Conservation (phyloP, 805 yeast species). For the Barnettozyma pratensis region DNA sequence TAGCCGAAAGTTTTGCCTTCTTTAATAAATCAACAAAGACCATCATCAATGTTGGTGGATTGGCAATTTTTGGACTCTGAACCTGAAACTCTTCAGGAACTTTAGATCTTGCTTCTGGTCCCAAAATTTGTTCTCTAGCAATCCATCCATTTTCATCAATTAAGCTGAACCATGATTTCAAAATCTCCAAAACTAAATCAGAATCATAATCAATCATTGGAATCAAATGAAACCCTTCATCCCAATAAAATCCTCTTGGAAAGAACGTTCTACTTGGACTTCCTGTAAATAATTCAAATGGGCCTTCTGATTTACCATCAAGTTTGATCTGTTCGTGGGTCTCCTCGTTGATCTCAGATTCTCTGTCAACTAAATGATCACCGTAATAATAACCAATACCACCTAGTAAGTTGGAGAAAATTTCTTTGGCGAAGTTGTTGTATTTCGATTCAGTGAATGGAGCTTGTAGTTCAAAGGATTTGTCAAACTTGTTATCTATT, state of each 20-base stretch:
- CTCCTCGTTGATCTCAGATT: conserved; percentile 62
- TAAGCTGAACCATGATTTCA: conserved; percentile 81
- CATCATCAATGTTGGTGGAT: conserved; percentile 91
- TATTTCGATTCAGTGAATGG: conserved; percentile 48
- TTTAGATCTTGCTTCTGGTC: conserved; percentile 81
- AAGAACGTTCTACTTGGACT: conserved; percentile 93
- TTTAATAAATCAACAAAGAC: conserved; percentile 56
- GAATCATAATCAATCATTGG: conserved; percentile 80
- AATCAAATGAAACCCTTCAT: conserved; percentile 91
- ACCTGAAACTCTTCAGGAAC: conserved; percentile 81
- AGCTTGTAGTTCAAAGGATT: conserved; percentile 42
- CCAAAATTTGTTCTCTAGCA: conserved; percentile 91
- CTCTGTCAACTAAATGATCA: conserved; percentile 73
- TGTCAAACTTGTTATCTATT: conserved; percentile 50
- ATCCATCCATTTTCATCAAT: conserved; percentile 95
- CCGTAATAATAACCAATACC: conserved; percentile 90
- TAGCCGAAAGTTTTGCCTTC: conserved; percentile 29
- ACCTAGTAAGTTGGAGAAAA: conserved; percentile 79
- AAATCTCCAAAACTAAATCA: conserved; percentile 72
- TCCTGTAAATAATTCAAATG: conserved; percentile 68
- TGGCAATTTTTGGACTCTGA: conserved; percentile 87
- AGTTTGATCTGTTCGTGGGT: conserved; percentile 49
- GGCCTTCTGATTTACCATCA: conserved; percentile 64
- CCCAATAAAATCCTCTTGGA: conserved; percentile 98
- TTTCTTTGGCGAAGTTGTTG: conserved; percentile 63